A percentile compares a stretch with the other conserved stretches of the same genome.
These are phyloP conservation scores for Ailanthus altissimus DNA, from an alignment of 345 rosid species.

Conservation along the genomic window DNA sequence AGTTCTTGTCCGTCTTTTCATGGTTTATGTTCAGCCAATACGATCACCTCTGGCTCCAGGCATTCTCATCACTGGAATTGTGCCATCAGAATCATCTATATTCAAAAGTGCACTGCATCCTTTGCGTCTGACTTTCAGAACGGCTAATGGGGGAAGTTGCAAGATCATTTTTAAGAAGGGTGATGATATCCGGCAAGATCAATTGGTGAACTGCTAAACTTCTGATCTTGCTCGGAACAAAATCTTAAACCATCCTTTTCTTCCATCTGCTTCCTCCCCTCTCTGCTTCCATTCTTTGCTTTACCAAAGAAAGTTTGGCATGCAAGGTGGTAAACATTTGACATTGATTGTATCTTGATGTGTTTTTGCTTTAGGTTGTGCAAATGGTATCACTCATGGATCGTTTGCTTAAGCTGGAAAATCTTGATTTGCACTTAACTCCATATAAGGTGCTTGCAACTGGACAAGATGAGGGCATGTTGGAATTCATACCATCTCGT, in stretches of 20 bases:
- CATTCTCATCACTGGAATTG: constrained; percentile 82
- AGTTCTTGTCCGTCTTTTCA: constrained; percentile 17
- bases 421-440: constrained; percentile 88
- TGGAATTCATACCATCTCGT: constrained; percentile 93
- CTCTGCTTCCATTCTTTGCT: neutral
- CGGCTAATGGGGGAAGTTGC: constrained; percentile 73
- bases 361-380: constrained; percentile 66
- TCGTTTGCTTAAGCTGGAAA: constrained; percentile 92
- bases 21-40: constrained; percentile 63
- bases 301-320: neutral
- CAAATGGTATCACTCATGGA: constrained; percentile 99
- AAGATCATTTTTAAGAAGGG: constrained; percentile 95
- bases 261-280: neutral
- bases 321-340: constrained; percentile 1
- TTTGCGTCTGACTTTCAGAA: constrained; percentile 80
- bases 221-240: constrained; percentile 16
- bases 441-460: constrained; percentile 96
- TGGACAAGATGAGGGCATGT: constrained; percentile 98
- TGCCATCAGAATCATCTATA: constrained; percentile 90
- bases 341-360: constrained; percentile 25
- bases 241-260: neutral
- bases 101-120: constrained; percentile 94
- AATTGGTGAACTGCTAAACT: constrained; percentile 57
- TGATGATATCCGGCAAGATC: constrained; percentile 98
- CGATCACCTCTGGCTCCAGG: constrained; percentile 84